phyloP scores from a whole-genome alignment of 148 eudicot species.

The Rhododendron molle region DNA sequence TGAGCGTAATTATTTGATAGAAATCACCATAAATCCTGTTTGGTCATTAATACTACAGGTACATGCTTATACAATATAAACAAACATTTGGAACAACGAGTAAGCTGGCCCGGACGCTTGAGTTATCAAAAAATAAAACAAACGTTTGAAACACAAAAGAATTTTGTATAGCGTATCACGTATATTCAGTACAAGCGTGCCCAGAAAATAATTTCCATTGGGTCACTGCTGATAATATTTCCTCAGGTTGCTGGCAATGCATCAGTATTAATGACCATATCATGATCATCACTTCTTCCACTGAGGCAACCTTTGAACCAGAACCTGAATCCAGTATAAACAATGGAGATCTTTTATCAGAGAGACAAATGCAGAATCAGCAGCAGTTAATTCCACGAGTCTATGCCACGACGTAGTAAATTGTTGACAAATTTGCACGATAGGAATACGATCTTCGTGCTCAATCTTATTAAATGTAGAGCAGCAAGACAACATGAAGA shows the following conservation, averaged over 20 bases:
- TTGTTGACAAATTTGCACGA: too few species aligned
- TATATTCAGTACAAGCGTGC: not conserved
- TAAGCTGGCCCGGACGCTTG: not conserved
- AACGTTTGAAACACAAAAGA: not conserved
- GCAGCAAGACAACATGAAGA: too few species aligned
- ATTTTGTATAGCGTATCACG: not conserved
- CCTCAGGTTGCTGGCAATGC: not conserved
- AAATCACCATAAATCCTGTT: too few species aligned
- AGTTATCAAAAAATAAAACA: too few species aligned
- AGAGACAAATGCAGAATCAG: not conserved
- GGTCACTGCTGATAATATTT: not conserved
- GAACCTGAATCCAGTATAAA: slow-evolving; percentile 41
- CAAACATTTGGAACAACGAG: not conserved
- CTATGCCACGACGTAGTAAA: too few species aligned
- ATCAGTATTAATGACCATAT: not conserved
- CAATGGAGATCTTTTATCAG: not conserved
- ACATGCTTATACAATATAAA: not conserved
- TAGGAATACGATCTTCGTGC: too few species aligned
- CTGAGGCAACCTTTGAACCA: slow-evolving; percentile 67
- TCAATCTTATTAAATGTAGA: too few species aligned
- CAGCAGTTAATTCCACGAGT: too few species aligned
- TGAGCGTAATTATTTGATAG: too few species aligned
- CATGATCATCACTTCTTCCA: slow-evolving; percentile 40
- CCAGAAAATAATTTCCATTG: too few species aligned
- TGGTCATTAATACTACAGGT: too few species aligned